phyloP scores from a whole-genome alignment of 108 stramenopile genomes.

The Parmales sp. region DNA sequence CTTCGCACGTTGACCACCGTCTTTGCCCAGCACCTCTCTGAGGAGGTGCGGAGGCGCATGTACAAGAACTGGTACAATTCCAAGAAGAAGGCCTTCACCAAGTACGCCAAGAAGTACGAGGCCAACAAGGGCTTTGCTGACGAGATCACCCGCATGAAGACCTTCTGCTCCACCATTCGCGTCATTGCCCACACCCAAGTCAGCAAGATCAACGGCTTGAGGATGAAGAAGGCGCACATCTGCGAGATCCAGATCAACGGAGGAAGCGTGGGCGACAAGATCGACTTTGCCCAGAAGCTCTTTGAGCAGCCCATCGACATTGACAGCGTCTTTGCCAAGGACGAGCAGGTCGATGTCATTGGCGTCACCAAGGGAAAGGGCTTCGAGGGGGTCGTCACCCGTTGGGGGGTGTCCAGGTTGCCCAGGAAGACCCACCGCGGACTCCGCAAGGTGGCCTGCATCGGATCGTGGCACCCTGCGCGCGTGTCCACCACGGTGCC shows the following conservation, averaged over 20 bases:
- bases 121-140: slow-evolving; percentile 72
- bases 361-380: slow-evolving; percentile 98
- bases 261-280: slow-evolving; percentile 89
- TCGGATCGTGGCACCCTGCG: slow-evolving; percentile 99
- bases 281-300: slow-evolving; percentile 92
- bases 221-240: slow-evolving; percentile 98
- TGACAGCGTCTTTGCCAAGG: slow-evolving; percentile 89
- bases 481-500: slow-evolving; percentile 93
- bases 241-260: slow-evolving; percentile 99
- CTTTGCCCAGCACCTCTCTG: slow-evolving; percentile 95
- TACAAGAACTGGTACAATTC: slow-evolving; percentile 99
- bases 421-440: slow-evolving; percentile 99
- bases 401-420: slow-evolving; percentile 98
- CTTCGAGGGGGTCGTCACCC: slow-evolving; percentile 94
- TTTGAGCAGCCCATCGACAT: slow-evolving; percentile 95
- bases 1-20: slow-evolving; percentile 97
- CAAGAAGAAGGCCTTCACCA: slow-evolving; percentile 99
- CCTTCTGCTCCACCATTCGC: slow-evolving; percentile 95
- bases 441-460: slow-evolving; percentile 99
- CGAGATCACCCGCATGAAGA: slow-evolving; percentile 95
- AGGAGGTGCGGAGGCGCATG: slow-evolving; percentile 97
- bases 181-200: slow-evolving; percentile 98
- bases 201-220: slow-evolving; percentile 90
- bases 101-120: slow-evolving; percentile 96
- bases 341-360: slow-evolving; percentile 90